Conservation (phyloP, 2,329 filamentous ascomycete species). For the Paraphoma chrysanthemicola region DNA sequence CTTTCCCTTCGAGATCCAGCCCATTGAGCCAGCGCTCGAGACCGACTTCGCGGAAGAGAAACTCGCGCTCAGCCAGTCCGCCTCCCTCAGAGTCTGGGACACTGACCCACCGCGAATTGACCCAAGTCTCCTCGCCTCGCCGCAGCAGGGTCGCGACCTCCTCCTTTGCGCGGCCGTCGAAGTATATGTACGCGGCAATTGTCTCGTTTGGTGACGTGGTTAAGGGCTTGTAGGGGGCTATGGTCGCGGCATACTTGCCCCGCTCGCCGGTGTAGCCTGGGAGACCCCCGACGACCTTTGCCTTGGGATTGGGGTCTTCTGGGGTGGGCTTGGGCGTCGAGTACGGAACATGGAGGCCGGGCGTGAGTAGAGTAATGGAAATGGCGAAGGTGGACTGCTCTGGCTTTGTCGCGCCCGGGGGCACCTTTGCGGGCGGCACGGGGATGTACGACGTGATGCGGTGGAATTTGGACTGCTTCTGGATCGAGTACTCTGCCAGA, state of each 20-base stretch:
- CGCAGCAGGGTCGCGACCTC: conserved; percentile 94
- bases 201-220: conserved; percentile 95
- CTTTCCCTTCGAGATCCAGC: conserved; percentile 87
- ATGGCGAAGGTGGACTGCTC: conserved; percentile 97
- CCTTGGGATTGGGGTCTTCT: conserved; percentile 79
- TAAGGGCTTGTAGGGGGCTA: conserved; percentile 88
- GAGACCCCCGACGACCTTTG: conserved; percentile 79
- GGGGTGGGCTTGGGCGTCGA: conserved; percentile 82
- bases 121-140: conserved; percentile 97
- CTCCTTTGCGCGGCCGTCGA: conserved; percentile 92
- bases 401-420: conserved; percentile 71
- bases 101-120: conserved; percentile 97
- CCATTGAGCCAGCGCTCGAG: conserved; percentile 97
- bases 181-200: conserved; percentile 98
- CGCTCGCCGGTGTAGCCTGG: conserved; percentile 61
- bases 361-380: conserved; percentile 92
- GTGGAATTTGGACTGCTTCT: conserved; percentile 88
- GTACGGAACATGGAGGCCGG: conserved; percentile 88
- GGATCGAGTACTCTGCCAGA: conserved; percentile 90
- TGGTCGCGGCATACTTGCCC: conserved; percentile 62
- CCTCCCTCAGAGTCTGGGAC: conserved; percentile 90
- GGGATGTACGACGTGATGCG: conserved; percentile 98
- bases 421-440: conserved; percentile 85
- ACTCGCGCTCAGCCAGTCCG: conserved; percentile 93
- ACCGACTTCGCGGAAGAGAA: conserved; percentile 95